Conservation (phyloP, 2,329 filamentous ascomycete genomes). For the Myrmaecium sp. region DNA sequence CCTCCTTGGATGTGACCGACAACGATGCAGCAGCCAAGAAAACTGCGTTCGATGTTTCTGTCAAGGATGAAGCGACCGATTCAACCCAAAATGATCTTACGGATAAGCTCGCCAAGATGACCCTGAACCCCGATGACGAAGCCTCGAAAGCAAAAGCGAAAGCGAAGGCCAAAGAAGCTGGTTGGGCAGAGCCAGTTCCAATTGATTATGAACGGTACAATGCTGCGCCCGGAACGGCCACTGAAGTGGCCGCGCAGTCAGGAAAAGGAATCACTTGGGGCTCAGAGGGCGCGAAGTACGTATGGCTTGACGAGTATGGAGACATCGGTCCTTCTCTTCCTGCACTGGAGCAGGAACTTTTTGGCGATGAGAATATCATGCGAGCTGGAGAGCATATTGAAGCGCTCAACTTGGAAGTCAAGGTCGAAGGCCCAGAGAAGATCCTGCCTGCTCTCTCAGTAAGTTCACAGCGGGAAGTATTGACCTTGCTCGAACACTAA, state of each 20-base stretch:
- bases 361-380: slow-evolving; percentile 36
- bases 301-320: slow-evolving; percentile 73
- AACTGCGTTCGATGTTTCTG: too few relatives aligned
- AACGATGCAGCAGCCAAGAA: too few relatives aligned
- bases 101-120: too few relatives aligned
- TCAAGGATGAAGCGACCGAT: too few relatives aligned
- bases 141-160: slow-evolving; percentile 10
- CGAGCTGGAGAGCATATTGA: slow-evolving; percentile 46
- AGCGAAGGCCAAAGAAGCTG: slow-evolving; percentile 14
- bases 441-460: slow-evolving; percentile 34
- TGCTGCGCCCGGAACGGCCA: too few relatives aligned
- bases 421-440: slow-evolving; percentile 30
- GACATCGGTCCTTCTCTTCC: slow-evolving; percentile 61
- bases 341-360: slow-evolving; percentile 61
- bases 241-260: too few relatives aligned
- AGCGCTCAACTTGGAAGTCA: slow-evolving; percentile 38
- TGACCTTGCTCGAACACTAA: slow-evolving; percentile 2
- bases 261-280: too few relatives aligned
- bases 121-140: too few relatives aligned
- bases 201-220: slow-evolving; percentile 39
- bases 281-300: too few relatives aligned
- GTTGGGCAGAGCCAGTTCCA: slow-evolving; percentile 31
- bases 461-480: slow-evolving; percentile 12
- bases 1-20: too few relatives aligned
- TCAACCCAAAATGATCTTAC: too few relatives aligned